Conservation (phyloP, 441 rosid species). For the Bruguiera hainesii region DNA sequence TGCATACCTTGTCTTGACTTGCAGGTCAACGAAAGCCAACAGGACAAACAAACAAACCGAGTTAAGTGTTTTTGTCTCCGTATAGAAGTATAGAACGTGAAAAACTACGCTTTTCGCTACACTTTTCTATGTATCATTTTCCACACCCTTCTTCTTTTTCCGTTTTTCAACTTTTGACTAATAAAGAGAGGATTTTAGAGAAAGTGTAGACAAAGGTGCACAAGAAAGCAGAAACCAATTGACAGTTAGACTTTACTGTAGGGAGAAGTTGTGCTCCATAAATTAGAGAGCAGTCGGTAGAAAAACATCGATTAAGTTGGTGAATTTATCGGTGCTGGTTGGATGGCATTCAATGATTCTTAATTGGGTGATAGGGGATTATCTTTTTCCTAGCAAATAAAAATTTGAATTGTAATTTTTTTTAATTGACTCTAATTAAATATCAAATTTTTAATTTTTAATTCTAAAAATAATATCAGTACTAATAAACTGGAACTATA, state of each 20-base stretch:
- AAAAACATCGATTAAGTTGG: constrained; percentile 26
- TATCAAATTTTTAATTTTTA: too few relatives aligned
- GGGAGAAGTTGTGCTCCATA: constrained; percentile 34
- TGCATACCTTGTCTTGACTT: constrained; percentile 31
- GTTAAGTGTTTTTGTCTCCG: constrained; percentile 42
- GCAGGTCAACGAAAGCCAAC: constrained; percentile 36
- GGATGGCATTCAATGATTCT: constrained; percentile 46
- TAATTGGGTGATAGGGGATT: neutral
- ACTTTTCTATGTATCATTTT: neutral
- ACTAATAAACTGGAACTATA: too few relatives aligned
- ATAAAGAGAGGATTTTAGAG: neutral
- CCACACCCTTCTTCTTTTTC: neutral
- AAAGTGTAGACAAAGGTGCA: constrained; percentile 3
- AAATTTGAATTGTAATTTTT: too few relatives aligned
- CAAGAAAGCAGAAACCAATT: constrained; percentile 12
- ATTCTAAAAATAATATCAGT: too few relatives aligned
- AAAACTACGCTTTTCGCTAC: constrained; percentile 8
- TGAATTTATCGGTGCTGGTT: constrained; percentile 32
- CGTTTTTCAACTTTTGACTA: neutral
- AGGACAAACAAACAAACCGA: constrained; percentile 13
- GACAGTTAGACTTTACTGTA: constrained; percentile 18
- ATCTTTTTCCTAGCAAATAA: too few relatives aligned
- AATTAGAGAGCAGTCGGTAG: constrained; percentile 30
- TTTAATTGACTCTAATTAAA: too few relatives aligned
- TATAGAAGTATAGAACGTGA: constrained; percentile 13